Base-by-base conservation (phyloP, 768 basidiomycete species). In the Rhodosporidiobolus odoratus region DNA sequence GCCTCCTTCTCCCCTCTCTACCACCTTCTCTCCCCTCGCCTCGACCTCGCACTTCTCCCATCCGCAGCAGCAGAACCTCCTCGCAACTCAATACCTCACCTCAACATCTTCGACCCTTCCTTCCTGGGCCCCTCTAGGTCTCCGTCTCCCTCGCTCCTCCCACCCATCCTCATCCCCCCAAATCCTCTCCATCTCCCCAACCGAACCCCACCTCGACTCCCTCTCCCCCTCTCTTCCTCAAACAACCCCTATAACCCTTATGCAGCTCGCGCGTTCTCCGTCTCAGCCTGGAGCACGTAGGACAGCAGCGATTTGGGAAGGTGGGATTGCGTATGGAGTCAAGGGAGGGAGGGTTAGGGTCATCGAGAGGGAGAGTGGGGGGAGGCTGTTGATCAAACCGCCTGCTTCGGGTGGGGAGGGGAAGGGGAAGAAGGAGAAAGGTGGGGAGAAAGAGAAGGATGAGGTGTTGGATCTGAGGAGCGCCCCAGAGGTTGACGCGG, bases 301-400 rank as follows among this genome's bases (percentile, higher is more conserved):
- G 34, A 25, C 25, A 1, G 54, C 59, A 1, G 60, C 43, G 2
- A n/a, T 37, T 2, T 68, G 60, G 60, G 43, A 35, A 6, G 19
- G 43, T 15, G 66, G 66, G 19, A 54, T 68, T 41, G 60, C 25
- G 1, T 68, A 68, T 34, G 66, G 30, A 9, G 61, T 53, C 13
- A 60, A 38, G 41, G 35, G 45, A 4, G 48, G n/a, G 15, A 30
- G 37, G 43, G 58, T 72, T 13, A 45, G 71, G 34, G 58, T 72
- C 35, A 72, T 72, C 16, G 71, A 72, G 35, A 48, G 71, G 30
- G 71, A 67, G 50, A 59, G 34, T n/a, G 71, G 71, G 1, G 61
- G 61, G 41, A 60, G 50, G 35, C 41, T 62, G 16, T 13, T 72
- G 27, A 34, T 72, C 37, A 67, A 67, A 54, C 43, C 53, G 2